Base-by-base conservation (phyloP, 1,139 yeast species). In the Nakaseomyces delphensis region DNA sequence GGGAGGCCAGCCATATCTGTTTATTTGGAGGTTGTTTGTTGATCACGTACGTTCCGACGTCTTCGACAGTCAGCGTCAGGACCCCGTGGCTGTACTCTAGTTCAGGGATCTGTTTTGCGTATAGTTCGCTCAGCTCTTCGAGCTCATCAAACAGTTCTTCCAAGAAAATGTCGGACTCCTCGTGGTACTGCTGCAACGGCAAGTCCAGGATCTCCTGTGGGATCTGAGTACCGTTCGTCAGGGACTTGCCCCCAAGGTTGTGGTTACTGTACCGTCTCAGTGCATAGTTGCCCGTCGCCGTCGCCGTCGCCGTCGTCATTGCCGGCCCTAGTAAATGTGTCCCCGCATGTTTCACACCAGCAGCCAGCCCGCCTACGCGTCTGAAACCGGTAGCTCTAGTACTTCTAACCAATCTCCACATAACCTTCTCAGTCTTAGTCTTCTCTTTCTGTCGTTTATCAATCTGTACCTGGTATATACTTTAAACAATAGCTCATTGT, bases 21-120 rank as follows among this genome's bases (percentile, higher is more conserved):
- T 82, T 81, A 63, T 85, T 87, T 2, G 96, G 95, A 1, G 96
- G 96, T 64, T 89, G 96, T 59, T 85, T 85, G 66, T 87, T 89
- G 53, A 89, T 79, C 27, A 87, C 94, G 60, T 87, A 87, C 1
- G 89, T 76, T 2, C 96, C 96, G 29, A 69, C 66, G 2, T 77
- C 73, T 2, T 86, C 83, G 27, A 83, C 59, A 3, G 70, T 72
- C 47, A 87, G 62, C 2, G 89, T 79, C 66, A 87, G 65, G 10
- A 87, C 95, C 3, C 96, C 96, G 47, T 83, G 89, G 15, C 78
- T 71, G 46, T 82, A 72, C 54, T 87, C 96, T n/a, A 79, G 77
- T 51, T 87, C 96, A 7, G 60, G 55, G 9, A 62, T 42, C 9
- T 83, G 64, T 33, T 74, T 74, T 5, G 81, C 78, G 39, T 68